These are phyloP conservation scores for Pichia pseudocactophila DNA, from an alignment of 805 yeast species.

Conservation along the genomic window DNA sequence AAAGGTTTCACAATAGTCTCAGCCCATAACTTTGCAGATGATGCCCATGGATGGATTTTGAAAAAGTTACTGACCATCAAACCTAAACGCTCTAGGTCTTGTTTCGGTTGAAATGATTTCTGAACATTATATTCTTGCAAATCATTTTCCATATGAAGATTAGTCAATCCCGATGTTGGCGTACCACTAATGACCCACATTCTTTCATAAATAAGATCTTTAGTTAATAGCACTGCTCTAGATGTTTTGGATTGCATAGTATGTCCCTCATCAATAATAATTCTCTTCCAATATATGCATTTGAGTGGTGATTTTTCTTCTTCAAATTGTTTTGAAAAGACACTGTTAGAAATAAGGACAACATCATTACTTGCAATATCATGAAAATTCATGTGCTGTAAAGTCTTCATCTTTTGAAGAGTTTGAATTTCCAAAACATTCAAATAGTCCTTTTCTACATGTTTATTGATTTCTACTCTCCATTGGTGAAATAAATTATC, in stretches of 20 bases:
- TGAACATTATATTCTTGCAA: slow-evolving; percentile 36
- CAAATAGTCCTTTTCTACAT: slow-evolving; percentile 33
- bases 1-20: slow-evolving; percentile 41
- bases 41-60: slow-evolving; percentile 48
- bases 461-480: slow-evolving; percentile 50
- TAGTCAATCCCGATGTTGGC: slow-evolving; percentile 63
- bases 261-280: slow-evolving; percentile 73
- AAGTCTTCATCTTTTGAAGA: slow-evolving; percentile 26
- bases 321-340: slow-evolving; percentile 36
- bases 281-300: slow-evolving; percentile 52
- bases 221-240: slow-evolving; percentile 40
- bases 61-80: slow-evolving; percentile 43
- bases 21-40: slow-evolving; percentile 40
- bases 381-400: slow-evolving; percentile 20
- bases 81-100: slow-evolving; percentile 49
- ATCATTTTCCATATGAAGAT: slow-evolving; percentile 37
- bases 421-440: slow-evolving; percentile 26
- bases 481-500: slow-evolving; percentile 62
- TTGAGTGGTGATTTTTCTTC: slow-evolving; percentile 29
- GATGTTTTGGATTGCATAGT: slow-evolving; percentile 47
- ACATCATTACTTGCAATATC: slow-evolving; percentile 40
- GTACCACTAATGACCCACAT: slow-evolving; percentile 74
- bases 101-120: slow-evolving; percentile 40
- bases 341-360: slow-evolving; percentile 40
- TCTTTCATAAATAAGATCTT: slow-evolving; percentile 44